Evolutionary conservation across 176 grass and related monocot genomes (phyloP).

Genomic region (Bromus sterilis): DNA sequence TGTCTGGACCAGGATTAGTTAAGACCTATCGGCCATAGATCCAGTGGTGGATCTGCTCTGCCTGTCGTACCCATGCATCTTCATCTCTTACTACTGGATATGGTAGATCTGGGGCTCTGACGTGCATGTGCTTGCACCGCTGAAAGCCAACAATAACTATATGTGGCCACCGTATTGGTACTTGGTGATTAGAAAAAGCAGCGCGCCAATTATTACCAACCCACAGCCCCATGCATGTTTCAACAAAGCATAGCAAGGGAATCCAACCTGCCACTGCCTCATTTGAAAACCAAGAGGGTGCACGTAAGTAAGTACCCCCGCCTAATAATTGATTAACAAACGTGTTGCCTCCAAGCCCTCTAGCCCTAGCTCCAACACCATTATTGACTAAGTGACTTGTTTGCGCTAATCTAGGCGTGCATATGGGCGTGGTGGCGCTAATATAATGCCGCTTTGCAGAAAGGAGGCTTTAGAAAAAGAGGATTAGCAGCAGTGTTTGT

Average conservation of each 20-base stretch:
- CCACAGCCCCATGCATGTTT: background rate
- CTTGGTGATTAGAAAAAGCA: background rate
- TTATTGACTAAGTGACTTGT: conserved; percentile 16
- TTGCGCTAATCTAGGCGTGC: conserved; percentile 2
- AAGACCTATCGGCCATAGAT: no score
- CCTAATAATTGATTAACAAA: background rate
- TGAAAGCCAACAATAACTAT: background rate
- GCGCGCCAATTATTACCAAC: background rate
- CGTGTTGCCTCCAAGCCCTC: background rate
- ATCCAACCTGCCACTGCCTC: conserved; percentile 1
- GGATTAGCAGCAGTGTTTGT: background rate
- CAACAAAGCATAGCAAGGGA: background rate
- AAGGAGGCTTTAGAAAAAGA: conserved; percentile 14
- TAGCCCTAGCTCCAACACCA: background rate
- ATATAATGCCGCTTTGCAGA: conserved; percentile 3
- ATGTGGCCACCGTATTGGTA: background rate
- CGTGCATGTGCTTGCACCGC: background rate
- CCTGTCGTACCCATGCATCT: background rate
- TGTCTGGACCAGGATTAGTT: no score
- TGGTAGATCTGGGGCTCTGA: background rate
- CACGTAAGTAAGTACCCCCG: background rate
- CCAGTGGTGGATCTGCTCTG: background rate
- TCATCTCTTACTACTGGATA: background rate
- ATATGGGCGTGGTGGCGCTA: background rate
- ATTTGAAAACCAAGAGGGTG: background rate